Evolutionary conservation across 2,329 filamentous ascomycete genomes (phyloP).

Genomic region (Exophiala viscosa): DNA sequence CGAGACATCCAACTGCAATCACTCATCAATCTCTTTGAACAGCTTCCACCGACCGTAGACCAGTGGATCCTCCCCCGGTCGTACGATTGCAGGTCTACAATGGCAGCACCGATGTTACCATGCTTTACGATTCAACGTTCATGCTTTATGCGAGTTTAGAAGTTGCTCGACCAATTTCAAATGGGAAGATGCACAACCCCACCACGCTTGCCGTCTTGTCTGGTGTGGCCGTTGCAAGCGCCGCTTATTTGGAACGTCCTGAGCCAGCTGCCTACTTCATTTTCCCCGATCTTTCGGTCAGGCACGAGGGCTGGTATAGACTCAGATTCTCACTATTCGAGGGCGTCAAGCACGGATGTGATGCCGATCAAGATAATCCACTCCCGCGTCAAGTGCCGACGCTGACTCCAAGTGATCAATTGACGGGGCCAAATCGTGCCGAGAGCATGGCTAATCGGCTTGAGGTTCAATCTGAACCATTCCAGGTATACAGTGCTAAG

Average conservation of each 20-base stretch:
- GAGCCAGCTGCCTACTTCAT: conserved; percentile 82
- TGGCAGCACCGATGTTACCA: conserved; percentile 71
- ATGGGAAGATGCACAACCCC: conserved; percentile 68
- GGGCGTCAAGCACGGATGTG: conserved; percentile 79
- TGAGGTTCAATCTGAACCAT: conserved; percentile 82
- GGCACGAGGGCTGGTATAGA: conserved; percentile 91
- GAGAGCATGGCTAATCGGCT: conserved; percentile 70
- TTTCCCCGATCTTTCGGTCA: conserved; percentile 92
- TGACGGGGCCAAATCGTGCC: conserved; percentile 49
- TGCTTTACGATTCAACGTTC: conserved; percentile 93
- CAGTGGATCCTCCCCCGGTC: conserved; percentile 91
- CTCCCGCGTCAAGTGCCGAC: conserved; percentile 30
- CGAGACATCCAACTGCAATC: conserved; percentile 7
- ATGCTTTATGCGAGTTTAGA: conserved; percentile 94
- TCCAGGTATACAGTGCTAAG: conserved; percentile 92
- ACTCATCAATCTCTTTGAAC: conserved; percentile 20
- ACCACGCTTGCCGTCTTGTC: conserved; percentile 80
- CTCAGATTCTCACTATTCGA: conserved; percentile 91
- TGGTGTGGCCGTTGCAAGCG: conserved; percentile 89
- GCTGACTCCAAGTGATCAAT: conserved; percentile 34
- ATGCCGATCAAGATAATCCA: conserved; percentile 61
- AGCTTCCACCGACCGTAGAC: conserved; percentile 83
- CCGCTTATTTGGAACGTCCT: conserved; percentile 91
- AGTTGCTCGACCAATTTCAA: conserved; percentile 75
- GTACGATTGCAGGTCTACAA: conserved; percentile 86